Evolutionary conservation across 2,329 filamentous ascomycete species (phyloP).

Genomic region (Penicillium sp.): DNA sequence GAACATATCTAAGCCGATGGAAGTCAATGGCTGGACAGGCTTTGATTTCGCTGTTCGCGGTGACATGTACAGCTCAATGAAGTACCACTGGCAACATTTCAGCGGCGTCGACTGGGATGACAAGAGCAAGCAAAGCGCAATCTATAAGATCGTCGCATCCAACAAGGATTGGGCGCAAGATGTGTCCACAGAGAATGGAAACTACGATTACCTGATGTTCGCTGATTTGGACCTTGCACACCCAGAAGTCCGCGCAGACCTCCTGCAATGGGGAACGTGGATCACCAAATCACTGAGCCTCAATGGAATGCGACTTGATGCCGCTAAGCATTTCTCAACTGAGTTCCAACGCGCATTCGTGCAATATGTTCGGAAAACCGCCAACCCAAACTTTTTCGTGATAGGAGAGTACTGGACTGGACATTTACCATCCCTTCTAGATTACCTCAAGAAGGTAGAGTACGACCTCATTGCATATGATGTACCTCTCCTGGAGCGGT

Average conservation of each 20-base stretch:
- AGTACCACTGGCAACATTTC: constrained; percentile 67
- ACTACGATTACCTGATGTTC: constrained; percentile 69
- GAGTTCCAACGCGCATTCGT: constrained; percentile 67
- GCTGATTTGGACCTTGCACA: constrained; percentile 66
- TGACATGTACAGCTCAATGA: constrained; percentile 58
- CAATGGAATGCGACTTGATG: constrained; percentile 67
- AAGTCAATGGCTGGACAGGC: constrained; percentile 67
- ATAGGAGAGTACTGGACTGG: constrained; percentile 69
- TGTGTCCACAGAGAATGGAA: constrained; percentile 64
- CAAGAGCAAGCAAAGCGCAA: constrained; percentile 54
- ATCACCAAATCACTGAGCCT: constrained; percentile 60
- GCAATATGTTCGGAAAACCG: constrained; percentile 50
- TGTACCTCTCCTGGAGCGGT: constrained; percentile 66
- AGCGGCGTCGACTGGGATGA: constrained; percentile 66
- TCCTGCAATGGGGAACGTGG: constrained; percentile 67
- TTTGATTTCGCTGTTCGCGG: constrained; percentile 64
- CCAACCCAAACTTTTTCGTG: constrained; percentile 58
- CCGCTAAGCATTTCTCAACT: constrained; percentile 68
- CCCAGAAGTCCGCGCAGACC: constrained; percentile 61
- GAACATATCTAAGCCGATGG: constrained; percentile 53
- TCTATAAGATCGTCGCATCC: constrained; percentile 64
- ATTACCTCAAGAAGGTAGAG: constrained; percentile 58
- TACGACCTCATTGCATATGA: constrained; percentile 64
- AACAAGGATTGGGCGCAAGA: constrained; percentile 63
- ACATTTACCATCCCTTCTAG: constrained; percentile 53